These are phyloP conservation scores for Friedmanniomyces simplex DNA, from an alignment of 495 filamentous ascomycete species.

Conservation along the genomic window DNA sequence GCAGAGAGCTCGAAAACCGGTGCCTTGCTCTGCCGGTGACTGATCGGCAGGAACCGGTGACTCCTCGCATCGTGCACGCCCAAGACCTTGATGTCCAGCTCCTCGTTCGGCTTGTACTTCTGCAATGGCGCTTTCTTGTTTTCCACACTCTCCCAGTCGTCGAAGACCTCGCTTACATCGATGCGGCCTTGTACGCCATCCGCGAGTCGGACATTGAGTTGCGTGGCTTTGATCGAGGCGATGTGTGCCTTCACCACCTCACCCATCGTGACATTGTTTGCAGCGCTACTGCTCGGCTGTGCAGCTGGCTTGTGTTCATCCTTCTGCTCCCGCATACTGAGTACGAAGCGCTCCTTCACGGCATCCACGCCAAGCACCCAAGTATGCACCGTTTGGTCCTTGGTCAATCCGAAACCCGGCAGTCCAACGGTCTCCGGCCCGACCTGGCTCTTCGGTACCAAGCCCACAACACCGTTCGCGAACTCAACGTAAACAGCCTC, in stretches of 20 bases:
- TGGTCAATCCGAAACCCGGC: slow-evolving; percentile 63
- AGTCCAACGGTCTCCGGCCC: slow-evolving; percentile 53
- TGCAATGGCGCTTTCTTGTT: slow-evolving; percentile 69
- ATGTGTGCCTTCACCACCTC: slow-evolving; percentile 70
- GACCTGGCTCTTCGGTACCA: slow-evolving; percentile 67
- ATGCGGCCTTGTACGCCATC: slow-evolving; percentile 86
- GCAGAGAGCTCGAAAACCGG: slow-evolving; percentile 84
- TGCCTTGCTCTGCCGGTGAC: slow-evolving; percentile 63
- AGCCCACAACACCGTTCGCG: slow-evolving; percentile 60
- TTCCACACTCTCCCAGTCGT: slow-evolving; percentile 74
- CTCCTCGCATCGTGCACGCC: slow-evolving; percentile 84
- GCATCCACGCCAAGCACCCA: slow-evolving; percentile 60
- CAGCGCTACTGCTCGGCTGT: too few relatives aligned
- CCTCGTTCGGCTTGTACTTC: slow-evolving; percentile 57
- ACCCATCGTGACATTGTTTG: slow-evolving; percentile 47
- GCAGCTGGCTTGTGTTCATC: slow-evolving; percentile 13
- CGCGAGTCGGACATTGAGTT: slow-evolving; percentile 81
- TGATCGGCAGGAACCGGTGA: slow-evolving; percentile 84
- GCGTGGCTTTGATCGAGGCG: slow-evolving; percentile 70
- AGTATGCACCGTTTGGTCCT: slow-evolving; percentile 57
- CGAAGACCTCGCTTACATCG: slow-evolving; percentile 80
- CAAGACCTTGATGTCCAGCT: slow-evolving; percentile 64
- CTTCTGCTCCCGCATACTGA: slow-evolving; percentile 46
- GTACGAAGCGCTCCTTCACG: slow-evolving; percentile 44
- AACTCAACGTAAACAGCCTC: slow-evolving; percentile 76